Conservation (phyloP, 1,284 basidiomycete genomes). For the Vanrija pseudolonga region DNA sequence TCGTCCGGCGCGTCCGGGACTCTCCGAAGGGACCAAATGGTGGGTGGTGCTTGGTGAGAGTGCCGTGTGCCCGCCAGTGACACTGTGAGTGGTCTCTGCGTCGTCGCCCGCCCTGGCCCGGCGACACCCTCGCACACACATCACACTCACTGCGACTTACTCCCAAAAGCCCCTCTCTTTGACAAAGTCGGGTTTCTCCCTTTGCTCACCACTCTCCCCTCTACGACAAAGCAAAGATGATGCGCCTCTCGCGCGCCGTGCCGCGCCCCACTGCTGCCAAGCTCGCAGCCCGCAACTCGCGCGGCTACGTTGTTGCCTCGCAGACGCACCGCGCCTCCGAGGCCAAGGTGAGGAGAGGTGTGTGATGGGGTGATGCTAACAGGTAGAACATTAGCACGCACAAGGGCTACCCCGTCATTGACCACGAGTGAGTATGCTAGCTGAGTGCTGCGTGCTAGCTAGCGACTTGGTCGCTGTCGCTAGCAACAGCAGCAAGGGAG, state of each 20-base stretch:
- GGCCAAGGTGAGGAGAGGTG: conserved; percentile 34
- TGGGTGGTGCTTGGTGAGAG: too few species aligned
- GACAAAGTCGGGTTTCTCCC: neutral
- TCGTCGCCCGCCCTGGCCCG: too few species aligned
- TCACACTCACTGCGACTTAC: too few species aligned
- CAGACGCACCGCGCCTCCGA: conserved; percentile 44
- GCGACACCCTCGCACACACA: too few species aligned
- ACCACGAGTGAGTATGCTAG: conserved; percentile 60
- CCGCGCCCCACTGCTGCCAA: conserved; percentile 13
- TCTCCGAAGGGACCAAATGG: too few species aligned
- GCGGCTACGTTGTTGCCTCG: conserved; percentile 41
- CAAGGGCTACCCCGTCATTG: conserved; percentile 80
- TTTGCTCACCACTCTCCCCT: conserved; percentile 15
- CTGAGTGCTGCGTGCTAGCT: neutral
- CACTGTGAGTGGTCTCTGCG: too few species aligned
- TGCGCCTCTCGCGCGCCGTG: conserved; percentile 27
- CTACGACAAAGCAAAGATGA: conserved; percentile 18
- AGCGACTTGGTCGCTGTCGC: too few species aligned
- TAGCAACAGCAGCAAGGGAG: too few species aligned
- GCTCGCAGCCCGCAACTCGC: conserved; percentile 17
- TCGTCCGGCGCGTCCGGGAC: too few species aligned
- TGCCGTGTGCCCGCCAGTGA: too few species aligned
- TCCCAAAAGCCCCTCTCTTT: too few species aligned
- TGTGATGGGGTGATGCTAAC: neutral
- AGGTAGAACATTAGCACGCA: conserved; percentile 46